These are phyloP conservation scores for Parastagonospora avenae DNA, from an alignment of 2,329 filamentous ascomycete genomes.

Conservation along the genomic window DNA sequence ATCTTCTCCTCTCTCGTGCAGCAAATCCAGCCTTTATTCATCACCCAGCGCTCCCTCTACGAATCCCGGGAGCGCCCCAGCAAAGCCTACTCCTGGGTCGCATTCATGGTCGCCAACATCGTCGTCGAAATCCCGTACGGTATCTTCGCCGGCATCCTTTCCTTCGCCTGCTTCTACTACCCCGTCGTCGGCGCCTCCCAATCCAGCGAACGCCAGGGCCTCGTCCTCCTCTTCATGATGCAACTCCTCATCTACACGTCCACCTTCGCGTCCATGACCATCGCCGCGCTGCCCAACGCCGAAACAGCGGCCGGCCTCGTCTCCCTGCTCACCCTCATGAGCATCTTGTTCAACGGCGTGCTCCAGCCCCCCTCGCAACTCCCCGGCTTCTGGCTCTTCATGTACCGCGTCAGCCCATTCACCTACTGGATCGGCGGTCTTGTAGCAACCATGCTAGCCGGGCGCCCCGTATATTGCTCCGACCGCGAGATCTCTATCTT, in stretches of 20 bases:
- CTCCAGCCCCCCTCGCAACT: conserved; percentile 63
- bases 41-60: conserved; percentile 63
- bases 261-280: conserved; percentile 75
- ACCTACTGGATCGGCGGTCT: conserved; percentile 63
- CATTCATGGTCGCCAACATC: conserved; percentile 73
- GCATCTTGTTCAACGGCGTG: conserved; percentile 57
- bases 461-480: conserved; percentile 55
- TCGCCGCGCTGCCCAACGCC: conserved; percentile 71
- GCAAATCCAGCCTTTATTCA: conserved; percentile 65
- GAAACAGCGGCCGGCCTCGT: conserved; percentile 70
- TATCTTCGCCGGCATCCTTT: conserved; percentile 65
- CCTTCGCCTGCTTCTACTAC: conserved; percentile 72
- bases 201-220: conserved; percentile 53
- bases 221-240: conserved; percentile 67
- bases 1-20: conserved; percentile 56
- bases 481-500: conserved; percentile 50
- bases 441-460: conserved; percentile 50
- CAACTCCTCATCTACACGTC: conserved; percentile 73
- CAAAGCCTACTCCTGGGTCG: conserved; percentile 77
- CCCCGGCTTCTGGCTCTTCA: conserved; percentile 78
- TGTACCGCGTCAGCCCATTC: conserved; percentile 72
- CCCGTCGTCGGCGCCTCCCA: conserved; percentile 48
- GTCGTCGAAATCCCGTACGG: conserved; percentile 73
- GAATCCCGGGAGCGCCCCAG: conserved; percentile 66
- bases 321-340: conserved; percentile 62